Evolutionary conservation across 1,284 basidiomycete genomes (phyloP).

Genomic region (Lignosus rhinocerotis): DNA sequence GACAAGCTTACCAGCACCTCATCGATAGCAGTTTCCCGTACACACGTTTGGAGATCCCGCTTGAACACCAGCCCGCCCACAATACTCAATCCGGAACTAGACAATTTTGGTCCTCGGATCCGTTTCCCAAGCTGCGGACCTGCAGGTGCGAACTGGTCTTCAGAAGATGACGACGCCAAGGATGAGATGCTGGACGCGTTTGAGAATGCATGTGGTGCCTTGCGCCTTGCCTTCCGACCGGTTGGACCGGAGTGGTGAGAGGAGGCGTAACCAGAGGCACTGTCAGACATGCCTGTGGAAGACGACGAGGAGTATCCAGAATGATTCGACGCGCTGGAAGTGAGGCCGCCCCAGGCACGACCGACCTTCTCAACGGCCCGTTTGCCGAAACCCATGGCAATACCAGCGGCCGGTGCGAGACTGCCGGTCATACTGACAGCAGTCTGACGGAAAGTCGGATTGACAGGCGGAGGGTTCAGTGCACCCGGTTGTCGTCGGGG

Average conservation of each 20-base stretch:
- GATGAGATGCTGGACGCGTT: constrained; percentile 58
- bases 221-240: constrained; percentile 42
- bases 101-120: constrained; percentile 53
- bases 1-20: constrained; percentile 28
- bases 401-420: constrained; percentile 65
- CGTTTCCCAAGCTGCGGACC: constrained; percentile 57
- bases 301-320: constrained; percentile 42
- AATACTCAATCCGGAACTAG: constrained; percentile 33
- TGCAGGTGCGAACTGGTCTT: constrained; percentile 44
- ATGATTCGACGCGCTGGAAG: constrained; percentile 42
- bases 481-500: constrained; percentile 31
- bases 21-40: constrained; percentile 59
- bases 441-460: constrained; percentile 52
- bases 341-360: constrained; percentile 31
- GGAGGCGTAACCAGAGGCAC: constrained; percentile 35
- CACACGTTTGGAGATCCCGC: constrained; percentile 54
- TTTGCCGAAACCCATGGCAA: constrained; percentile 56
- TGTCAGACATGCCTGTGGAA: constrained; percentile 18
- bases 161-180: constrained; percentile 45
- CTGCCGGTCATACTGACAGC: constrained; percentile 70
- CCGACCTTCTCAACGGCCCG: constrained; percentile 72
- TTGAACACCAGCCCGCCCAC: constrained; percentile 65
- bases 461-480: constrained; percentile 27
- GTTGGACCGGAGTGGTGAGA: constrained; percentile 39
- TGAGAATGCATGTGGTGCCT: constrained; percentile 60